Base-by-base conservation (phyloP, 352 stramenopile genomes). In the Hyaloperonospora arabidopsidis region DNA sequence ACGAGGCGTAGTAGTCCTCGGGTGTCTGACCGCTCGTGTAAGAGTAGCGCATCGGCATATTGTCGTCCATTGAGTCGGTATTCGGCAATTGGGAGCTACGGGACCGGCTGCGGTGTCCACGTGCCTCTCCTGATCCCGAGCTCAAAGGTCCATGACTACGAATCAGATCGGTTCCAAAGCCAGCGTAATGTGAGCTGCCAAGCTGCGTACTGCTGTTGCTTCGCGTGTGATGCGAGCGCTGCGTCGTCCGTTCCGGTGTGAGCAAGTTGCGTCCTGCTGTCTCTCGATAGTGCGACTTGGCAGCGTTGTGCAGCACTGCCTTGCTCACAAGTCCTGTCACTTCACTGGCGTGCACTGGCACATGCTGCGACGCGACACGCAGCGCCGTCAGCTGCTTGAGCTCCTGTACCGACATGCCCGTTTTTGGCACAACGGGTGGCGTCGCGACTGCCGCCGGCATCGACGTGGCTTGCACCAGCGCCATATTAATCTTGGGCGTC, bases 361-460 rank as follows among this genome's bases (percentile, higher is more conserved):
- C 72, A 43, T 76, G 86, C 57, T 89, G 79, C 18, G 77, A 87
- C 43, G 79, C 79, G 35, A 93, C 71, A 1, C 82, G 79, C 52
- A 93, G 55, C 51, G 74, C 82, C 49, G 82, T 93, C 11, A 93
- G 67, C 51, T 93, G 82, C 65, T 93, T 93, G 21, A 93, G 68
- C 54, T 93, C 82, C 55, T 93, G 82, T 28, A 93, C 82, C 2
- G 82, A 85, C 82, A 93, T 93, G 23, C 82, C 82, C 0, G 75
- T 86, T 63, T 92, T 92, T 2, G 81, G 81, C 10, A 80, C 58
- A 14, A 84, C 65, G 1, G 78, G 65, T 18, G 67, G 63, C 2
- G 70, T 68, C 34, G 59, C 56, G 15, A 60, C 52, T 15, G 59
- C 32, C 18, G 57, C 50, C 2, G 66, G 55, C 10, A 61, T 56